Conservation (phyloP, 306 rosid genomes). For the Glycine latifolia region DNA sequence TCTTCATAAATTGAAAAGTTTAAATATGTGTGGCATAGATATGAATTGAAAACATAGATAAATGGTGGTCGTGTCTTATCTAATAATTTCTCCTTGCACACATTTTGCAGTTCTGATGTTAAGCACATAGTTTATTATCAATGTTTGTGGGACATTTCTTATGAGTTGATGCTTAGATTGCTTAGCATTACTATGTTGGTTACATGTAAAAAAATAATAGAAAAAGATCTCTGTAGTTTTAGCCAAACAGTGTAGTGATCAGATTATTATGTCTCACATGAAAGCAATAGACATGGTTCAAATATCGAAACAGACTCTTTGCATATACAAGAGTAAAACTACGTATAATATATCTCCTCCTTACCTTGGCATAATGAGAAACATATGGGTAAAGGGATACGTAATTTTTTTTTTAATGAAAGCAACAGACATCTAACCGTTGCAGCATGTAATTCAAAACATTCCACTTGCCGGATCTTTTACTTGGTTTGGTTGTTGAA, state of each 20-base stretch:
- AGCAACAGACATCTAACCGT: constrained; percentile 19
- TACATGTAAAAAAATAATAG: background rate
- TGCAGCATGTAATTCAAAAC: constrained; percentile 31
- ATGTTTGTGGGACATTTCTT: constrained; percentile 2
- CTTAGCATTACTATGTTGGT: background rate
- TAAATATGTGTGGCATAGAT: too few species aligned
- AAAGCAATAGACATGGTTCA: constrained; percentile 20
- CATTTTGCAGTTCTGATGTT: background rate
- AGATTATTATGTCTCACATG: constrained; percentile 35
- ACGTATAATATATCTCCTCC: too few species aligned
- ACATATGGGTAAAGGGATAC: too few species aligned
- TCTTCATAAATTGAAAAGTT: too few species aligned
- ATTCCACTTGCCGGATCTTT: constrained; percentile 35
- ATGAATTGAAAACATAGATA: too few species aligned
- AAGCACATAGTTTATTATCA: background rate
- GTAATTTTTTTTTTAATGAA: background rate
- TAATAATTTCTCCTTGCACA: background rate
- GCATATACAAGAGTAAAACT: too few species aligned
- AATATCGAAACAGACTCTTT: too few species aligned
- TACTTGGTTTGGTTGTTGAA: constrained; percentile 31
- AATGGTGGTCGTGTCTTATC: too few species aligned
- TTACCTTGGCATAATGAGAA: too few species aligned
- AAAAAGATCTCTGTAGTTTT: background rate
- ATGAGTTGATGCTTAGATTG: too few species aligned
- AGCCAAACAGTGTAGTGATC: constrained; percentile 3